Evolutionary conservation across 176 grass and related monocot species (phyloP).

Genomic region (Pharus latifolius): DNA sequence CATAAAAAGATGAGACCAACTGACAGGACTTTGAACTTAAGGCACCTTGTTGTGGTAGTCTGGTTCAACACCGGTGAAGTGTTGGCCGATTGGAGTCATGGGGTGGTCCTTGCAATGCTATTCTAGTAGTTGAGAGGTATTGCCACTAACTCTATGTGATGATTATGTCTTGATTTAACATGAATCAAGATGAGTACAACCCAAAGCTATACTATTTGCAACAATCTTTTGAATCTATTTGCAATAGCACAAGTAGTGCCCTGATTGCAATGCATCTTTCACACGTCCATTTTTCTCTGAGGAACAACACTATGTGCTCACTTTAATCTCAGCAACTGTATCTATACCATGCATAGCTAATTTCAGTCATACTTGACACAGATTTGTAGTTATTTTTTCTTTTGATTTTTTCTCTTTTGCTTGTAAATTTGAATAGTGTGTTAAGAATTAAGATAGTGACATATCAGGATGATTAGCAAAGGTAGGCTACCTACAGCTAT

Average conservation of each 20-base stretch:
- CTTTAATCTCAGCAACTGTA: neutral
- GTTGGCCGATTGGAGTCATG: neutral
- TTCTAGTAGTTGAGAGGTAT: constrained; percentile 26
- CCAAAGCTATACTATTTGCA: neutral
- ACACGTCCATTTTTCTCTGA: no score
- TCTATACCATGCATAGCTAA: neutral
- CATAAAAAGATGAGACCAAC: neutral
- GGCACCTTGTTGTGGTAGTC: neutral
- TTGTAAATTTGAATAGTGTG: neutral
- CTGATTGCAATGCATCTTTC: neutral
- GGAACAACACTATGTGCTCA: no score
- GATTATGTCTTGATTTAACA: constrained; percentile 1
- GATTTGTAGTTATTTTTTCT: neutral
- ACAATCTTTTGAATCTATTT: neutral
- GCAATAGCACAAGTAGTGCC: neutral
- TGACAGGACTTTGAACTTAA: neutral
- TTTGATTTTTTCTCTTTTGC: neutral
- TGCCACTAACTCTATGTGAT: neutral
- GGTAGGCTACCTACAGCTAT: no score
- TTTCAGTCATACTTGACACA: neutral
- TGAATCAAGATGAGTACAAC: neutral
- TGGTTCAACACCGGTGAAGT: neutral
- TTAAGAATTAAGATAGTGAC: neutral
- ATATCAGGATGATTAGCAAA: no score
- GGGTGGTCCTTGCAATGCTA: constrained; percentile 15